Base-by-base conservation (phyloP, 2,329 filamentous ascomycete genomes). In the Xylaria hypoxylon region DNA sequence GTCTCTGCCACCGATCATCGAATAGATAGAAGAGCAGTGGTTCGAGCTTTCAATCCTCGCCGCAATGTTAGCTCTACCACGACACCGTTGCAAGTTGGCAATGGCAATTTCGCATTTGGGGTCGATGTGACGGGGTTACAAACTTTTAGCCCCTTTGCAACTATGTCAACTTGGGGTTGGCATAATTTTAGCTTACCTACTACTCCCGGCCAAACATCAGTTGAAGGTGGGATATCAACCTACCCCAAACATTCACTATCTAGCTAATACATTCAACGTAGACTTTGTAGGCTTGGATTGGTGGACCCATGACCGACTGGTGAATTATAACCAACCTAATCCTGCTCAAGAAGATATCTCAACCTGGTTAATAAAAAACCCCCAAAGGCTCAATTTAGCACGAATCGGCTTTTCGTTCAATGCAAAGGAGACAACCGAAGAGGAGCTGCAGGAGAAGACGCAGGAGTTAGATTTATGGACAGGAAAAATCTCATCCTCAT, bases 51-150 rank as follows among this genome's bases (percentile, higher is more conserved):
- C 74, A 86, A 85, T 62, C 80, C 84, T 38, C 77, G 72, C 51
- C 82, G 84, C 19, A 85, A 81, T 75, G 79, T 77, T 45, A 84
- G 80, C 64, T 84, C 84, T 2, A 70, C 76, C 17, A 82, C 81
- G 22, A 87, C 86, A 10, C 86, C 86, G 0, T 75, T 88, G 42
- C 82, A 84, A 68, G 82, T 84, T 2, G 83, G 82, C 33, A 84
- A 84, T 68, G 82, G 83, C 17, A 83, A 84, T 71, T 83, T 84
- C 66, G 82, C 82, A 3, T 84, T 84, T 61, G 80, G 80, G 5
- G 81, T 79, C 13, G 82, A 84, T 68, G 75, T 83, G 3, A 84
- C 82, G 0, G 82, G 83, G 6, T 73, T 84, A 56, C 80, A 83
- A 68, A 82, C 81, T 1, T 84, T 84, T 68, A 78, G 77, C 28